phyloP scores from a whole-genome alignment of 495 filamentous ascomycete genomes.

The Chaetomium cochliodes region DNA sequence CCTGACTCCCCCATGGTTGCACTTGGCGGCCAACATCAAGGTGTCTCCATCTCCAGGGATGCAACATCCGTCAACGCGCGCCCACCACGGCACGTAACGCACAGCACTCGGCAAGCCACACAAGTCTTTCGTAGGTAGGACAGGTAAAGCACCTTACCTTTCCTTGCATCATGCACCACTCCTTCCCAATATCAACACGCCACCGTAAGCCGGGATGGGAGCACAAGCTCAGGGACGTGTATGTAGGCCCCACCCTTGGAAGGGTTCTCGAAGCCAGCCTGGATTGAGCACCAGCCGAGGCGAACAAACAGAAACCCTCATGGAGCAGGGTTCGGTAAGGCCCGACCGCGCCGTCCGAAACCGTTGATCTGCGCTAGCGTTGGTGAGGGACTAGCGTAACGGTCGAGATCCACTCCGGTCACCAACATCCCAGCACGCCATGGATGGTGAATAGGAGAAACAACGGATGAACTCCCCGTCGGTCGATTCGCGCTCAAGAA shows the following conservation, averaged over 20 bases:
- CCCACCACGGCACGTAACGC: no score
- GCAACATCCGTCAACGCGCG: neutral
- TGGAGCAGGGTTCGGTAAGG: conserved; percentile 10
- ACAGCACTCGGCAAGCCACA: neutral
- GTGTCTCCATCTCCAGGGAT: neutral
- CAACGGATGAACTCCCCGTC: neutral
- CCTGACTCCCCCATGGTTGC: no score
- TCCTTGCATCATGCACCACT: neutral
- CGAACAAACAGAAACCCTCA: no score
- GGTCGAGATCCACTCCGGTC: conserved; percentile 7
- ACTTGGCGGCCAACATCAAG: conserved; percentile 1
- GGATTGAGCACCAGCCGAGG: no score
- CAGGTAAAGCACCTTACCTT: neutral
- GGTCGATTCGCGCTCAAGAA: neutral
- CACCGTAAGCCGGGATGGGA: no score
- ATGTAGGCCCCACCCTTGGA: neutral
- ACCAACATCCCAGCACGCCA: neutral
- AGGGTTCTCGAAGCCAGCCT: neutral
- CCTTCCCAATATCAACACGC: neutral
- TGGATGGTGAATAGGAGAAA: neutral
- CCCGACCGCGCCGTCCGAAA: conserved; percentile 8
- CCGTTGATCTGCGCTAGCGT: conserved; percentile 12
- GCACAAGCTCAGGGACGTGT: no score
- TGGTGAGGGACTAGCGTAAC: conserved; percentile 17
- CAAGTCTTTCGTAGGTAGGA: neutral